Conservation (phyloP, 352 stramenopile genomes). For the Pythium chondricola region DNA sequence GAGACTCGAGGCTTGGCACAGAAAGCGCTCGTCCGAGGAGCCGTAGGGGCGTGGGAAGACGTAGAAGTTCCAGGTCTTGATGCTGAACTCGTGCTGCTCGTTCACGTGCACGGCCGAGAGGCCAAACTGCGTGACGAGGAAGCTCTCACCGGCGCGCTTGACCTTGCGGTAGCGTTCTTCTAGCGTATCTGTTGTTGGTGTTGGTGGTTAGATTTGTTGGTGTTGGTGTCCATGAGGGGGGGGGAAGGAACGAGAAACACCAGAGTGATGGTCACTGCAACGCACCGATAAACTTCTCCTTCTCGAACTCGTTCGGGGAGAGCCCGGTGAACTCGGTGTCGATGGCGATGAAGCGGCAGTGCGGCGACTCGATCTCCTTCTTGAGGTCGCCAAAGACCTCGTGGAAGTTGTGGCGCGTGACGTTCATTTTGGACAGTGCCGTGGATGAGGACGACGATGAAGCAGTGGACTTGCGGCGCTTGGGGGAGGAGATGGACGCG, state of each 20-base stretch:
- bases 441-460: background rate
- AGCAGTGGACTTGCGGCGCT: background rate
- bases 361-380: conserved; percentile 44
- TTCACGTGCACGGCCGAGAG: conserved; percentile 70
- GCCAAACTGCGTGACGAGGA: conserved; percentile 80
- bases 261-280: too few species aligned
- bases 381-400: conserved; percentile 48
- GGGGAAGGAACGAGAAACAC: too few species aligned
- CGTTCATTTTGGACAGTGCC: conserved; percentile 52
- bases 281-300: conserved; percentile 48
- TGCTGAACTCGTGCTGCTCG: conserved; percentile 40
- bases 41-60: conserved; percentile 68
- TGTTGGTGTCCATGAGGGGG: too few species aligned
- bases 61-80: conserved; percentile 87
- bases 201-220: too few species aligned
- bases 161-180: conserved; percentile 75
- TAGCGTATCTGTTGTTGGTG: conserved; percentile 74
- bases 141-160: conserved; percentile 66
- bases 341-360: conserved; percentile 74
- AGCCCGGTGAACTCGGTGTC: conserved; percentile 83
- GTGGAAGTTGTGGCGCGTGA: conserved; percentile 77
- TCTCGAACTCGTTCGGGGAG: conserved; percentile 53
- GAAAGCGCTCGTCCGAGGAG: conserved; percentile 60
- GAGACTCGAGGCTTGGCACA: conserved; percentile 75
- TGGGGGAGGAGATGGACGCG: background rate